Evolutionary conservation across 768 basidiomycete genomes (phyloP), one percentile per base, ranked within the genome.

Genomic region (Xerocomellus chrysenteron): DNA sequence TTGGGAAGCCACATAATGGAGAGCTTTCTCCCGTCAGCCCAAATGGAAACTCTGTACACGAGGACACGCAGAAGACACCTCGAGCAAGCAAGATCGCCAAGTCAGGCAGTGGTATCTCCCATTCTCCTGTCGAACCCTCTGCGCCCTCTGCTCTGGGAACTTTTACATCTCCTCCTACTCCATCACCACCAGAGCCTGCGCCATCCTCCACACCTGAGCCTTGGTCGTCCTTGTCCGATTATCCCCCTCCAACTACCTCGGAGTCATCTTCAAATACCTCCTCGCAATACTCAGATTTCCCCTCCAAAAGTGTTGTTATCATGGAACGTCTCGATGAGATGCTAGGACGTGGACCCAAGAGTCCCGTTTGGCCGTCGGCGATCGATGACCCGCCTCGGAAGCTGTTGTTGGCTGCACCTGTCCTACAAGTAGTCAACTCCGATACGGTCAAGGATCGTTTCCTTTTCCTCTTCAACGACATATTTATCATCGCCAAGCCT

Each of bases 401-500:
- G 69, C 75, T 98, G 40, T 75, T 97, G 16, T 76, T 95, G 41
- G 88, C 90, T 2, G 88, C 90, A 3, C 88, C 94, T 2, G 90
- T 96, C 8, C 77, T 96, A 6, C 97, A 99, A 74, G 93, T 98
- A 14, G 93, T 93, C 62, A 94, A 97, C 73, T 80, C 86, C 41
- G 89, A 96, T 72, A 94, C 91, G 1, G 90, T 94, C 71, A 98
- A 98, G 72, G 94, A 98, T 67, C 87, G 97, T 12, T 92, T 93
- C 75, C 82, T 98, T 11, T 95, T 98, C 77, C 81, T 98, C n/a
- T 99, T 99, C 81, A 93, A 78, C 71, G 97, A 99, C 70, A 82
- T 98, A 51, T 83, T 98, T 52, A 82, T 98, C 71, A 84, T 98
- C 61, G 88, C 95, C 40, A 98, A 98, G 71, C 94, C 94, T 13